Conservation (phyloP, 1,284 basidiomycete genomes). For the Thelephora terrestris region DNA sequence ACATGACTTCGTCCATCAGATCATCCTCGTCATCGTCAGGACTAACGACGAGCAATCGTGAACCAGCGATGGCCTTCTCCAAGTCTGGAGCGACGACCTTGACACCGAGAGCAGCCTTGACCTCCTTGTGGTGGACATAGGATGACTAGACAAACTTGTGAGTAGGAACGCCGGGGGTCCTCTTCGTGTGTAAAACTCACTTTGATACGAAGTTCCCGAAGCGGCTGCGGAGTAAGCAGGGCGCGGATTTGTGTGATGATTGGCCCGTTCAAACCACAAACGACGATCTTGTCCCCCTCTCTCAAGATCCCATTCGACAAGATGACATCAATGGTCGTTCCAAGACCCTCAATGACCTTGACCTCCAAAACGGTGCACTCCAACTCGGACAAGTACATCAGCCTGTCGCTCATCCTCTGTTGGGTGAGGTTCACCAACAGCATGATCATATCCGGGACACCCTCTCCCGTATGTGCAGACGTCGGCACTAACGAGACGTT, state of each 20-base stretch:
- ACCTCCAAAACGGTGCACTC: slow-evolving; percentile 99
- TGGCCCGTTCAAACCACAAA: slow-evolving; percentile 96
- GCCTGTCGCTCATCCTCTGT: slow-evolving; percentile 92
- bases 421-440: slow-evolving; percentile 96
- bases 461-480: slow-evolving; percentile 96
- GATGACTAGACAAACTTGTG: slow-evolving; percentile 53
- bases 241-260: slow-evolving; percentile 96
- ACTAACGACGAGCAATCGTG: slow-evolving; percentile 83
- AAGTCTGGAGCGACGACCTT: slow-evolving; percentile 95
- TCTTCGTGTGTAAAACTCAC: slow-evolving; percentile 28
- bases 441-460: slow-evolving; percentile 99
- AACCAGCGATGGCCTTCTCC: slow-evolving; percentile 99
- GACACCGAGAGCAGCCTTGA: slow-evolving; percentile 96
- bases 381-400: slow-evolving; percentile 98
- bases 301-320: slow-evolving; percentile 90
- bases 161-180: slow-evolving; percentile 1
- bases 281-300: slow-evolving; percentile 93
- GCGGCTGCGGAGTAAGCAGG: slow-evolving; percentile 90
- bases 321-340: slow-evolving; percentile 97
- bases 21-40: slow-evolving; percentile 97
- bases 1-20: slow-evolving; percentile 93
- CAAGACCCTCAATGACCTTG: slow-evolving; percentile 97
- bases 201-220: slow-evolving; percentile 95
- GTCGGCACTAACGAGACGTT: slow-evolving; percentile 97
- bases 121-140: slow-evolving; percentile 97